Conservation (phyloP, 2,329 filamentous ascomycete genomes). For the Geosmithia putterillii region DNA sequence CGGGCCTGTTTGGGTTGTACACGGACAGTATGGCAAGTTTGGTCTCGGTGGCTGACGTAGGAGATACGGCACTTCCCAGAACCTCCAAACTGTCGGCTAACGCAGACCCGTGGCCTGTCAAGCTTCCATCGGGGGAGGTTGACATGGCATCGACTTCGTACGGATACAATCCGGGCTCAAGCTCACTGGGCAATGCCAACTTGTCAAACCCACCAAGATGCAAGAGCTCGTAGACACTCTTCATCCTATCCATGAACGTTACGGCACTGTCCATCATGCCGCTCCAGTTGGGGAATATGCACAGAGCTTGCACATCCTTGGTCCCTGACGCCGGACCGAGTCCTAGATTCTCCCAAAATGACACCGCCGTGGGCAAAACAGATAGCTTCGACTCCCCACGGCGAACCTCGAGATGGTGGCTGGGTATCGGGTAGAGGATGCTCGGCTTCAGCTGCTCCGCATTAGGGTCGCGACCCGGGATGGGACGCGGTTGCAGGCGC, state of each 20-base stretch:
- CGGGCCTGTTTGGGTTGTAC: slow-evolving; percentile 51
- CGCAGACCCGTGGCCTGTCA: slow-evolving; percentile 29
- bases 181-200: slow-evolving; percentile 26
- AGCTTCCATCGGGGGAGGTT: slow-evolving; percentile 24
- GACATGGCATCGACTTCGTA: slow-evolving; percentile 35
- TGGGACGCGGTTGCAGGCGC: slow-evolving; percentile 30
- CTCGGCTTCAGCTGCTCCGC: slow-evolving; percentile 35
- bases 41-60: slow-evolving; percentile 28
- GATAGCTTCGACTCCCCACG: slow-evolving; percentile 59
- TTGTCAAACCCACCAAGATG: slow-evolving; percentile 56
- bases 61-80: slow-evolving; percentile 32
- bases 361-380: slow-evolving; percentile 59
- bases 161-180: slow-evolving; percentile 32
- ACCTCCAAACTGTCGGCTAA: slow-evolving; percentile 35
- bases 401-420: slow-evolving; percentile 61
- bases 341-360: slow-evolving; percentile 74
- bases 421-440: slow-evolving; percentile 48
- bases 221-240: slow-evolving; percentile 60
- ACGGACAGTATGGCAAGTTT: slow-evolving; percentile 70
- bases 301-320: slow-evolving; percentile 61
- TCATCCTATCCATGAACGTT: slow-evolving; percentile 55
- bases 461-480: slow-evolving; percentile 25
- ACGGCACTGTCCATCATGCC: slow-evolving; percentile 49
- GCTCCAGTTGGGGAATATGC: slow-evolving; percentile 55
- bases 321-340: slow-evolving; percentile 57